A percentile compares a stretch with the other conserved stretches of the same genome.
These are phyloP conservation scores for Yamadazyma spencermartinsiae DNA, from an alignment of 1,139 yeast species.

Conservation along the genomic window DNA sequence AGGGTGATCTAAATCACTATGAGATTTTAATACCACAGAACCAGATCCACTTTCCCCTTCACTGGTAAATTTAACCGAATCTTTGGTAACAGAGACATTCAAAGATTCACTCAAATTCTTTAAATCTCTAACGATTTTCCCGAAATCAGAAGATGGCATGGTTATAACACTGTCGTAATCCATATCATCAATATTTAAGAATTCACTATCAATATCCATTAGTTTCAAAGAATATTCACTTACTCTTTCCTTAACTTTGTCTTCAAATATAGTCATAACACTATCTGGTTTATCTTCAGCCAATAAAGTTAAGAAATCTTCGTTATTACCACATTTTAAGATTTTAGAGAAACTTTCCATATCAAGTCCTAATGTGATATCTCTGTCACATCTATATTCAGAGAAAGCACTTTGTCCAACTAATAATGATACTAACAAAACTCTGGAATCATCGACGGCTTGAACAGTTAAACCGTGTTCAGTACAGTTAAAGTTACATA, in stretches of 20 bases:
- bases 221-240: slow-evolving; percentile 89
- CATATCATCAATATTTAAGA: slow-evolving; percentile 90
- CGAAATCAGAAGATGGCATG: slow-evolving; percentile 86
- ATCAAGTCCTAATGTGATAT: slow-evolving; percentile 89
- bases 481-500: slow-evolving; percentile 95
- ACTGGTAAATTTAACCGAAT: slow-evolving; percentile 84
- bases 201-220: slow-evolving; percentile 96
- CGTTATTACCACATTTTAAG: slow-evolving; percentile 86
- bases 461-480: slow-evolving; percentile 94
- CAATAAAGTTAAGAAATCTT: slow-evolving; percentile 81
- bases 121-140: slow-evolving; percentile 88
- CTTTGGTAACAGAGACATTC: slow-evolving; percentile 85
- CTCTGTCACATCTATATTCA: slow-evolving; percentile 94
- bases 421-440: slow-evolving; percentile 81
- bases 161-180: slow-evolving; percentile 85
- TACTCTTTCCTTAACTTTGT: slow-evolving; percentile 83
- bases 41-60: slow-evolving; percentile 95
- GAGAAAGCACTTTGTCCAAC: slow-evolving; percentile 90
- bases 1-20: slow-evolving; percentile 76
- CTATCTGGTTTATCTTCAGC: slow-evolving; percentile 92
- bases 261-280: slow-evolving; percentile 84
- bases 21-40: slow-evolving; percentile 81
- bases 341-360: slow-evolving; percentile 83
- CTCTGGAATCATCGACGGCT: slow-evolving; percentile 98
- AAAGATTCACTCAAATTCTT: slow-evolving; percentile 84